A percentile compares a stretch with the other conserved stretches of the same genome.
These are phyloP conservation scores for Peronospora belbahrii DNA, from an alignment of 352 stramenopile genomes.

Conservation along the genomic window DNA sequence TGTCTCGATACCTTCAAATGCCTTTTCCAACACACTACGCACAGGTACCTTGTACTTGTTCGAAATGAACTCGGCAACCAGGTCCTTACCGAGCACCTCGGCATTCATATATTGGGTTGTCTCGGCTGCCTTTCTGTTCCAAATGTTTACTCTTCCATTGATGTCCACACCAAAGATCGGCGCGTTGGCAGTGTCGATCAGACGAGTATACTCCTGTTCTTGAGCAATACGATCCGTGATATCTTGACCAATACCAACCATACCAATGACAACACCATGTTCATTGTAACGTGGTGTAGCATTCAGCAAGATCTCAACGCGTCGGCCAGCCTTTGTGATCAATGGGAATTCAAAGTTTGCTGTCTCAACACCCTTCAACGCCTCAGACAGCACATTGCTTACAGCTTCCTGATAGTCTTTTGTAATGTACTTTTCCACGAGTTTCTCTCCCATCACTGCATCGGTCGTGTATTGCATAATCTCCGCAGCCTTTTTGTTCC, in stretches of 20 bases:
- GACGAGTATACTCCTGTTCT: slow-evolving; percentile 15
- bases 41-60: slow-evolving; percentile 38
- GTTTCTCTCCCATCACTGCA: slow-evolving; percentile 38
- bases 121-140: slow-evolving; percentile 43
- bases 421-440: slow-evolving; percentile 20
- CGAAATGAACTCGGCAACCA: slow-evolving; percentile 21
- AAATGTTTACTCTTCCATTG: slow-evolving; percentile 53
- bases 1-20: slow-evolving; percentile 36
- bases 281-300: slow-evolving; percentile 16
- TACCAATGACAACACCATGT: slow-evolving; percentile 12
- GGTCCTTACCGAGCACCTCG: slow-evolving; percentile 35
- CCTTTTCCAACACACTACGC: slow-evolving; percentile 26
- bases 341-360: slow-evolving; percentile 30
- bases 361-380: slow-evolving; percentile 18
- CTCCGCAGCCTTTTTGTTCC: too few relatives aligned
- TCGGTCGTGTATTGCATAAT: slow-evolving; percentile 41
- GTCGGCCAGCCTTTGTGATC: slow-evolving; percentile 12
- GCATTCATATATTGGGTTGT: slow-evolving; percentile 22
- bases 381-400: slow-evolving; percentile 9
- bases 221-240: slow-evolving; percentile 18
- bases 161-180: slow-evolving; percentile 73
- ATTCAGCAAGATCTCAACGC: slow-evolving; percentile 19
- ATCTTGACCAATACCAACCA: slow-evolving; percentile 20
- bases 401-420: slow-evolving; percentile 16
- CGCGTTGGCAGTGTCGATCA: slow-evolving; percentile 35